Base-by-base conservation (phyloP, 2,329 filamentous ascomycete species). In the Penicillium sp. region DNA sequence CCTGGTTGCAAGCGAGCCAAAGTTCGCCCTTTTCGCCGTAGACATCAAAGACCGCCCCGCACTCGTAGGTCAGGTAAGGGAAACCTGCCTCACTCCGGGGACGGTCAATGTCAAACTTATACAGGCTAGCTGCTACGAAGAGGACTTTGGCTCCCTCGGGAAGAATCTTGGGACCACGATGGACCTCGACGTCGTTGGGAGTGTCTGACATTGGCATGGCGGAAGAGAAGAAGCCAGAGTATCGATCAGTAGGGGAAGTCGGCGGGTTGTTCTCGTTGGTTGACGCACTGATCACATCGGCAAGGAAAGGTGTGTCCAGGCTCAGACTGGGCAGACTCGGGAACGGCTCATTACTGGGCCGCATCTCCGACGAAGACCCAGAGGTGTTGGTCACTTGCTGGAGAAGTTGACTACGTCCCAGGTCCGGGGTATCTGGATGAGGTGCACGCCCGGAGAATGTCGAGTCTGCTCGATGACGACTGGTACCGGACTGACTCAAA, bases 1-100 rank as follows among this genome's bases (percentile, higher is more conserved):
- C 95, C 79, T 99, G 95, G 74, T 99, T 99, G 77, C 92, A 92
- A 56, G 95, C 95, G 59, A 99, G 87, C 95, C 95, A 99, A 52
- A 98, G 84, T 81, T 99, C 95, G 65, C 95, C 95, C 76, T 97
- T 97, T 77, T 97, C 93, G 33, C 90, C 95, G 73, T 99, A 92
- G 56, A 99, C 90, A 79, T 94, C 91, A 71, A 94, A 94, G 65
- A 94, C 91, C 85, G 99, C 95, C 66, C 95, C 95, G 56, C 93
- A 91, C 68, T 94, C 91, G 78, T 99, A 99, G 48, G 93, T 95
- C 63, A 99, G 82, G 75, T 99, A 99, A 22, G 94, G 93, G 77
- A 97, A 98, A 26, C 95, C 95, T 62, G 91, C 94, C 79, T 98
- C 95, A 60, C 91, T 88, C 69, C 96, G 92, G 28, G 93, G 91